phyloP scores from a whole-genome alignment of 768 basidiomycete genomes.

The Auriscalpium microsporum region DNA sequence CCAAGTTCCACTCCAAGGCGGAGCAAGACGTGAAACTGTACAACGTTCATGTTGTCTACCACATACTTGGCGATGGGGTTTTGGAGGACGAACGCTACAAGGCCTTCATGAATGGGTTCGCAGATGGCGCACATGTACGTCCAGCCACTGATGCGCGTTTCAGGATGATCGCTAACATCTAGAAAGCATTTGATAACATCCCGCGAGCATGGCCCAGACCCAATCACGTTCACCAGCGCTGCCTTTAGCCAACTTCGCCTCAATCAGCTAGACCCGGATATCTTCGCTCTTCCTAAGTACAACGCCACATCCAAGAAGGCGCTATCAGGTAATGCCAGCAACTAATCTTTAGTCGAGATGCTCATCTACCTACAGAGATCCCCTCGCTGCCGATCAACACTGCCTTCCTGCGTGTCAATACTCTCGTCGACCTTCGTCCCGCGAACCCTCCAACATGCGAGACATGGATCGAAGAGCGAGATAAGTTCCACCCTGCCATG shows the following conservation, averaged over 20 bases:
- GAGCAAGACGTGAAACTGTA: slow-evolving; percentile 34
- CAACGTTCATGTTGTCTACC: slow-evolving; percentile 50
- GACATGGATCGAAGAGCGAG: slow-evolving; percentile 18
- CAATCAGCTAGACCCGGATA: slow-evolving; percentile 55
- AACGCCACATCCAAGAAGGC: slow-evolving; percentile 31
- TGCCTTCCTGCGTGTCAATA: slow-evolving; percentile 7
- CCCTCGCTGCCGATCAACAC: slow-evolving; percentile 13
- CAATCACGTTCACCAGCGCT: slow-evolving; percentile 65
- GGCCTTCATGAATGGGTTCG: slow-evolving; percentile 64
- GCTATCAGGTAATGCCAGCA: slow-evolving; percentile 24
- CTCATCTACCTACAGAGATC: slow-evolving; percentile 1
- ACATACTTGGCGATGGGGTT: slow-evolving; percentile 64
- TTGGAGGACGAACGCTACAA: slow-evolving; percentile 62
- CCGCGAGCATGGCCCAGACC: slow-evolving; percentile 49
- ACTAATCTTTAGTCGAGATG: neutral
- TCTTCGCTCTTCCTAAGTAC: slow-evolving; percentile 67
- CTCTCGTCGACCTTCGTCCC: slow-evolving; percentile 7
- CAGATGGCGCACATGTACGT: slow-evolving; percentile 51
- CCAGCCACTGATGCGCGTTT: neutral
- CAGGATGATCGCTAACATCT: neutral
- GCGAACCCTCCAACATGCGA: slow-evolving; percentile 27
- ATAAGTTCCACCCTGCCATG: slow-evolving; percentile 12
- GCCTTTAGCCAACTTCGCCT: slow-evolving; percentile 67
- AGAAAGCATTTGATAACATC: slow-evolving; percentile 71
- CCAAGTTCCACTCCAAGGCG: slow-evolving; percentile 37